Evolutionary conservation across 345 rosid species (phyloP).

Genomic region (Bruguiera parviflora): DNA sequence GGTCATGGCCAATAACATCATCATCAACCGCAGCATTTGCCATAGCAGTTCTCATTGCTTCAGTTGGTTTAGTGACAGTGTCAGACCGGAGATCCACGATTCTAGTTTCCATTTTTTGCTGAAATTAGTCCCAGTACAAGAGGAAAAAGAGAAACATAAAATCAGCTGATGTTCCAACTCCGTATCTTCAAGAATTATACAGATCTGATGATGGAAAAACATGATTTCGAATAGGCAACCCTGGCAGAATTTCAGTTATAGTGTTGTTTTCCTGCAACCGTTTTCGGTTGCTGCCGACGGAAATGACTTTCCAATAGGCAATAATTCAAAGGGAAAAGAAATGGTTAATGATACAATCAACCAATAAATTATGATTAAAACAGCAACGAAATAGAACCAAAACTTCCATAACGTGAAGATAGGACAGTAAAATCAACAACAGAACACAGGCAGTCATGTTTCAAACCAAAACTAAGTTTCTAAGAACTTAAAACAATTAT

Average conservation of each 20-base stretch:
- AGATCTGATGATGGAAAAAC: neutral
- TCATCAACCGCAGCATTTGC: constrained; percentile 88
- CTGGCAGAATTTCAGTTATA: constrained; percentile 12
- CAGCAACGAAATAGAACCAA: neutral
- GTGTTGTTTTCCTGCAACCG: constrained; percentile 24
- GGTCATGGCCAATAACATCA: constrained; percentile 70
- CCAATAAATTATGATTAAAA: neutral
- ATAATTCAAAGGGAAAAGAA: neutral
- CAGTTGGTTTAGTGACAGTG: constrained; percentile 86
- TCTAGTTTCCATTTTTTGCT: constrained; percentile 52
- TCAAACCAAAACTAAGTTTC: no score
- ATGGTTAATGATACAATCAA: no score
- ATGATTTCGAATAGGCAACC: neutral
- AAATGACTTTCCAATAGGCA: neutral
- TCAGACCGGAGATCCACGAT: constrained; percentile 89
- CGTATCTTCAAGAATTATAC: no score
- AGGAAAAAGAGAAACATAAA: neutral
- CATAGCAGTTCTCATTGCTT: constrained; percentile 88
- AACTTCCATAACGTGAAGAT: neutral
- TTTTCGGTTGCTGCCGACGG: constrained; percentile 2
- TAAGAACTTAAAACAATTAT: no score
- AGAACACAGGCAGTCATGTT: neutral
- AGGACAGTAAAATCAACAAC: neutral
- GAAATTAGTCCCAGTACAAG: constrained; percentile 14
- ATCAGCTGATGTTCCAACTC: neutral